Evolutionary conservation across 2,329 filamentous ascomycete species (phyloP).

Genomic region (Tolypocladium cylindrosporum): DNA sequence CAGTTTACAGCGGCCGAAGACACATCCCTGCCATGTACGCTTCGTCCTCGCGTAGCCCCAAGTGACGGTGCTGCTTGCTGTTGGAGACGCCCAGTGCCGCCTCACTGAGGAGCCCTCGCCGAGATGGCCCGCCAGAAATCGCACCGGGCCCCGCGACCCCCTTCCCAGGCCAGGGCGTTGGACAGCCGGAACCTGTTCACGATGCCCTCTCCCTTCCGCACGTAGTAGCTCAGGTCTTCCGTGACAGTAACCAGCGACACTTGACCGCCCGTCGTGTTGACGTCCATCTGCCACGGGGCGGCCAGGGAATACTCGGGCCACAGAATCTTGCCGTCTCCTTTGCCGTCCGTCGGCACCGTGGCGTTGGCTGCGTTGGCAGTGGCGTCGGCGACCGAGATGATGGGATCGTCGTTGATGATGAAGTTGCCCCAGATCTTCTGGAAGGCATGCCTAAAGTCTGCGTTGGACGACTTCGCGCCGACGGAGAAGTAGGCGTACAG

Average conservation of each 20-base stretch:
- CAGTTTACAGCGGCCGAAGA: neutral
- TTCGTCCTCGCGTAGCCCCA: no score
- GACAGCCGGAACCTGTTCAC: constrained; percentile 28
- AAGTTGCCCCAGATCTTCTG: constrained; percentile 37
- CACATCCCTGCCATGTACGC: neutral
- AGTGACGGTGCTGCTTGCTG: no score
- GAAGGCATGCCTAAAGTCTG: constrained; percentile 23
- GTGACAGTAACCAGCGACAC: constrained; percentile 8
- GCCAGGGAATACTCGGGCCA: constrained; percentile 25
- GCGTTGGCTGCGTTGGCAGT: constrained; percentile 16
- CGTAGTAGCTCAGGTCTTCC: constrained; percentile 13
- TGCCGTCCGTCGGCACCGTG: constrained; percentile 17
- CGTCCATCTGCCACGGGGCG: constrained; percentile 27
- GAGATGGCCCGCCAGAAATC: constrained; percentile 27
- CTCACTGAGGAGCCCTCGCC: neutral
- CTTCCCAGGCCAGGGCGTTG: constrained; percentile 36
- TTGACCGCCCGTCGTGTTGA: constrained; percentile 36
- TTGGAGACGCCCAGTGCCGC: no score
- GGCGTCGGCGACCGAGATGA: constrained; percentile 17
- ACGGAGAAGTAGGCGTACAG: constrained; percentile 23
- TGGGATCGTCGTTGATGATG: constrained; percentile 28
- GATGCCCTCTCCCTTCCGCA: constrained; percentile 14
- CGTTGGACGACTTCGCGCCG: constrained; percentile 11
- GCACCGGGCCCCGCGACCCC: constrained; percentile 32
- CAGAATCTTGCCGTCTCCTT: constrained; percentile 5